Percentiles rank a stretch among this genome's conserved stretches.
These are phyloP conservation scores for Colletotrichum tropicale DNA, from an alignment of 2,329 filamentous ascomycete species.

Conservation along the genomic window DNA sequence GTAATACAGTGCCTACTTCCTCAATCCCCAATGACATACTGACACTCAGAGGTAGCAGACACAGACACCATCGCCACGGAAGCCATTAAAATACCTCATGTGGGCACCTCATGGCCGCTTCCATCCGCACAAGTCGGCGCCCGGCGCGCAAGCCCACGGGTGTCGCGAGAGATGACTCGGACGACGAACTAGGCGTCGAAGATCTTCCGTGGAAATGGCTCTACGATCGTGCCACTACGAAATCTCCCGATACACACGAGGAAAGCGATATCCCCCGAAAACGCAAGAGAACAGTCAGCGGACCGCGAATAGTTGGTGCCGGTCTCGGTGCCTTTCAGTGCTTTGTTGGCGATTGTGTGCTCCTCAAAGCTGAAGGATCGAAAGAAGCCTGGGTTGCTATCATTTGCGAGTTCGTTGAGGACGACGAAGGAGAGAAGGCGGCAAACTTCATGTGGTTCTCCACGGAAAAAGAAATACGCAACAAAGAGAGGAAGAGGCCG, in stretches of 20 bases:
- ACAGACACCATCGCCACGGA: not conserved
- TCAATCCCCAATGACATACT: not conserved
- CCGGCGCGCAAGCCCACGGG: conserved; percentile 45
- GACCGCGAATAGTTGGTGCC: conserved; percentile 71
- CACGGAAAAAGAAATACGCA: conserved; percentile 86
- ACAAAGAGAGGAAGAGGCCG: conserved; percentile 78
- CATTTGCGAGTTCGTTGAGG: conserved; percentile 80
- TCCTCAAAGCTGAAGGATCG: conserved; percentile 85
- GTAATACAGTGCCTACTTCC: not conserved
- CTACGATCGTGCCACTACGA: conserved; percentile 52
- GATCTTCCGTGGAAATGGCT: conserved; percentile 83
- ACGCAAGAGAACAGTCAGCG: not conserved
- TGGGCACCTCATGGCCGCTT: not conserved
- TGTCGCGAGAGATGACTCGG: conserved; percentile 77
- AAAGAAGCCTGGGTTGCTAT: conserved; percentile 94
- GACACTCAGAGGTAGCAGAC: not conserved
- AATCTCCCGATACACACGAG: not conserved
- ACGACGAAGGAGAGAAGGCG: conserved; percentile 76
- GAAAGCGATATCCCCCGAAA: not conserved
- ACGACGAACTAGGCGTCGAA: conserved; percentile 81
- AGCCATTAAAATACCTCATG: not conserved
- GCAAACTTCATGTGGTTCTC: conserved; percentile 97
- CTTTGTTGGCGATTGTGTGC: conserved; percentile 79
- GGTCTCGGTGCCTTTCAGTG: conserved; percentile 83
- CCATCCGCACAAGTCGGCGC: not conserved